Base-by-base conservation (phyloP, 2,329 filamentous ascomycete genomes). In the Paraphaeosphaeria sporulosa region DNA sequence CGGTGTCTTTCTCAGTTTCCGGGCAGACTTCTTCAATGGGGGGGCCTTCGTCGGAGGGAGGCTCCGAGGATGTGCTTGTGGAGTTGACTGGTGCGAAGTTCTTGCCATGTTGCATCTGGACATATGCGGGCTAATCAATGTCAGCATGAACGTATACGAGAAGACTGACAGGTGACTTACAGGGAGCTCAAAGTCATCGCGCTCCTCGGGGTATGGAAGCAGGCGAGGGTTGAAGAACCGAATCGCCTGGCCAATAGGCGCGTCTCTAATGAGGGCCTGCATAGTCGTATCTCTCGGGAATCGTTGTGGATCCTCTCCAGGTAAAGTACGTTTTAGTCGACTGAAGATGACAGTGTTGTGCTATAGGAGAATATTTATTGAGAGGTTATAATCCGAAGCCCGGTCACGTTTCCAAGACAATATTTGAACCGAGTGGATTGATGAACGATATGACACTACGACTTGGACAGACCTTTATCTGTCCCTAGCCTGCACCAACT, bases 121-220 rank as follows among this genome's bases (percentile, higher is more conserved):
- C 73, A 63, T 84, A 84, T 32, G 69, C 66, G 49, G 65, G n/a
- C 52, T 55, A 15, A 13, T 3, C 6, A 3, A 27, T 3, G 13
- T 55, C 23, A 55, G 42, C 13, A n/a, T 30, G 4, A 27, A 5
- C 13, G 2, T n/a, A 1, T 12, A 30, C 30, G 19, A n/a, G 12
- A 27, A 42, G n/a, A 2, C 7, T 10, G 8, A 3, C 19, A 15
- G n/a, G 27, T 17, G 7, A 34, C 52, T 46, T 38, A 55, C 62
- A 2, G 86, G 87, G 4, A 85, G 76, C 59, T 82, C 69, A 65
- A 88, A 90, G 65, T 79, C 85, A 23, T 82, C 65, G 60, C 78
- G 78, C 63, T 90, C 87, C 76, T 89, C 87, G 17, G 86, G 86
- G 61, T 89, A 89, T 59, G 82, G 80, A 13, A 89, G 78, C 46